phyloP scores from a whole-genome alignment of 441 rosid species.

The Metrosideros polymorpha region DNA sequence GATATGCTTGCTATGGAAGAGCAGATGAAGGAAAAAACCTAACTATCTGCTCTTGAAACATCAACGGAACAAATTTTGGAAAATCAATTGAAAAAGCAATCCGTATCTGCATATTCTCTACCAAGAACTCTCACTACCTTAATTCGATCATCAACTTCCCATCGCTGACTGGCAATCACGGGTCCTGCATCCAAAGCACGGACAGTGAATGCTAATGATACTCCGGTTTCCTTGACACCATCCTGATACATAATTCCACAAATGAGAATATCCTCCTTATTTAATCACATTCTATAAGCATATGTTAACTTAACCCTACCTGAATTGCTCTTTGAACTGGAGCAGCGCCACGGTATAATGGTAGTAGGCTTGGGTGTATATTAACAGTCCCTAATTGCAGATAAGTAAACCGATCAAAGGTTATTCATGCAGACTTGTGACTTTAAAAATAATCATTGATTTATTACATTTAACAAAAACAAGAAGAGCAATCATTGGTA shows the following conservation, averaged over 20 bases:
- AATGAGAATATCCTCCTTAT: conserved; percentile 6
- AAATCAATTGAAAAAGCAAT: not conserved
- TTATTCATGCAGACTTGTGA: not conserved
- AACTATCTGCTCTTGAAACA: not conserved
- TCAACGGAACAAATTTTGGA: not conserved
- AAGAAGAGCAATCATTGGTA: not conserved
- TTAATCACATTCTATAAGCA: not conserved
- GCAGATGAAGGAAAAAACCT: not conserved
- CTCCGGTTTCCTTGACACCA: conserved; percentile 86
- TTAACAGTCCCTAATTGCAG: conserved; percentile 72
- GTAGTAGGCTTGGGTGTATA: conserved; percentile 87
- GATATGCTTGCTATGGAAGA: not conserved
- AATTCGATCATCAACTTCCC: conserved; percentile 64
- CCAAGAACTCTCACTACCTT: conserved; percentile 33
- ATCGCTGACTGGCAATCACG: conserved; percentile 47
- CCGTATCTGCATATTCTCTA: not conserved
- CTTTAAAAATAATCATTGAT: not conserved
- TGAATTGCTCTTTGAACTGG: conserved; percentile 89
- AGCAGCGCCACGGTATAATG: conserved; percentile 89
- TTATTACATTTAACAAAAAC: not conserved
- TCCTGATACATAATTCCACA: conserved; percentile 37
- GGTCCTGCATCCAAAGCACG: conserved; percentile 92
- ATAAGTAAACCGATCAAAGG: not conserved
- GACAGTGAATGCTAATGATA: conserved; percentile 79
- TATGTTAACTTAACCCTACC: conserved; percentile 21